Evolutionary conservation across 2,329 filamentous ascomycete genomes (phyloP).

Genomic region (Diaporthe sp.): DNA sequence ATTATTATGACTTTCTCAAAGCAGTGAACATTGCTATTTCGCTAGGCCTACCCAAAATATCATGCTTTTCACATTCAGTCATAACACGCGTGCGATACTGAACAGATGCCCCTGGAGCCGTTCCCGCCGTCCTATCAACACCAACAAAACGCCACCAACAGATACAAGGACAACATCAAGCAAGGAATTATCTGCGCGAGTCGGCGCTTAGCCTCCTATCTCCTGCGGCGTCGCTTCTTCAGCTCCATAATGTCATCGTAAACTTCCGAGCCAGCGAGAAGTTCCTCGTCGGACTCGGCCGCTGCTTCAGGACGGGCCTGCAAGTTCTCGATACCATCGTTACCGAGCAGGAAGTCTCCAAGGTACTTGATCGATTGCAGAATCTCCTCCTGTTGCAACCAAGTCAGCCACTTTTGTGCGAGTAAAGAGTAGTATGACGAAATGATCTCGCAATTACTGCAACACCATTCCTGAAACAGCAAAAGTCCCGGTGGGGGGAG

Average conservation of each 20-base stretch:
- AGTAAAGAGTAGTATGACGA: background rate
- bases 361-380: constrained; percentile 87
- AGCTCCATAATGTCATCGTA: constrained; percentile 39
- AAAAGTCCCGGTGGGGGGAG: background rate
- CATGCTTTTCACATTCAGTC: constrained; percentile 27
- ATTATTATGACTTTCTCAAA: background rate
- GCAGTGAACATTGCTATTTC: constrained; percentile 5
- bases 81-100: constrained; percentile 1
- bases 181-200: background rate
- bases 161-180: background rate
- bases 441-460: background rate
- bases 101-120: background rate
- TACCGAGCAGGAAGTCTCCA: constrained; percentile 82
- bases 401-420: background rate
- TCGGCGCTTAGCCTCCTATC: background rate
- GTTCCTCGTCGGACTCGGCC: constrained; percentile 42
- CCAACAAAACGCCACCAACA: constrained; percentile 10
- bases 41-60: constrained; percentile 3
- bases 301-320: constrained; percentile 44
- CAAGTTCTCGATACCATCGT: constrained; percentile 73
- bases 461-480: background rate
- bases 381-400: constrained; percentile 73
- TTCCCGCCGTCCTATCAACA: background rate
- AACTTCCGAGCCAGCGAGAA: constrained; percentile 33
- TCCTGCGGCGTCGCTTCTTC: constrained; percentile 36